A percentile compares a stretch with the other conserved stretches of the same genome.
These are phyloP conservation scores for Paradendryphiella salina DNA, from an alignment of 2,329 filamentous ascomycete species.

Conservation along the genomic window DNA sequence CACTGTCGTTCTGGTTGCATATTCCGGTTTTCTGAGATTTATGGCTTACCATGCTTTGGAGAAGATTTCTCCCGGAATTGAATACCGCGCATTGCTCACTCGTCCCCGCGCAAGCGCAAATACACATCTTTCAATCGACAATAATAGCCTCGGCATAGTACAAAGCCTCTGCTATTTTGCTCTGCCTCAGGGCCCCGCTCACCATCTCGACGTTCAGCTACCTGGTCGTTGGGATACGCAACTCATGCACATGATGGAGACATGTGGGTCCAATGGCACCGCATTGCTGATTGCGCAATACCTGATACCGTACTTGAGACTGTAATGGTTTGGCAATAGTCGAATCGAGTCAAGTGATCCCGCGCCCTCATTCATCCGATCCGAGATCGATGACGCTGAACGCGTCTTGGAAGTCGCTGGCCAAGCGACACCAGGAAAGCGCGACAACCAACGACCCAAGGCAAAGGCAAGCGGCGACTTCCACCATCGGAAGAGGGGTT, in stretches of 20 bases:
- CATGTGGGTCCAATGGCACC: not conserved
- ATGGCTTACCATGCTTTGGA: not conserved
- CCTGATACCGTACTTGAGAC: conserved; percentile 11
- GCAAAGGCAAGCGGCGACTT: conserved; percentile 17
- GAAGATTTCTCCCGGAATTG: not conserved
- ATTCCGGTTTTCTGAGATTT: conserved; percentile 11
- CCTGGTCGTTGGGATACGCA: conserved; percentile 1
- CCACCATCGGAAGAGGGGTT: not conserved
- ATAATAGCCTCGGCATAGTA: not conserved
- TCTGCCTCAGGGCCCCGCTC: not conserved
- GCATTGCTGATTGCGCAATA: conserved; percentile 3
- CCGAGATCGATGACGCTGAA: conserved; percentile 21
- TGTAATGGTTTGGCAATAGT: conserved; percentile 10
- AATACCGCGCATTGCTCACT: not conserved
- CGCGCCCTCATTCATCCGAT: conserved; percentile 4
- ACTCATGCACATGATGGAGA: not conserved
- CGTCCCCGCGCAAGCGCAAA: not conserved
- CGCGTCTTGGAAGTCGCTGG: conserved; percentile 15
- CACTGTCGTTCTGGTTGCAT: conserved; percentile 8
- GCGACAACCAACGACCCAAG: conserved; percentile 6
- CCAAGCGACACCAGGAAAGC: conserved; percentile 27
- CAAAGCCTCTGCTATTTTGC: not conserved
- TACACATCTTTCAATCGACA: not conserved
- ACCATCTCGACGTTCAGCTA: not conserved
- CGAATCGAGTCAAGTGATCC: not conserved